Conservation (phyloP, 768 basidiomycete species). For the Rhodosporidiobolus sp. region DNA sequence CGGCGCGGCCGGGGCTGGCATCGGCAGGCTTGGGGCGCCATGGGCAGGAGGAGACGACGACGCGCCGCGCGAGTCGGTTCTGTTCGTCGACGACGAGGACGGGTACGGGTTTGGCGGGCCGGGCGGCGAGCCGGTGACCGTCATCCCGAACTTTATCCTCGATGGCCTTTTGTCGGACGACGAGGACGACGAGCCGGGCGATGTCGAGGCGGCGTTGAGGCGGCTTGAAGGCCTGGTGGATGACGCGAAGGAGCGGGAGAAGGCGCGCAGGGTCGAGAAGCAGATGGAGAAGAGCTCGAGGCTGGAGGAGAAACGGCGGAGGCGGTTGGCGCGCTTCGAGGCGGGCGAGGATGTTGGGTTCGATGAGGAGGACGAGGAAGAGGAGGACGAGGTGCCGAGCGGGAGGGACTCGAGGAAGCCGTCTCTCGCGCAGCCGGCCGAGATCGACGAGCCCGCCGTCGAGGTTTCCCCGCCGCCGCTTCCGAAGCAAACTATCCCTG, state of each 20-base stretch:
- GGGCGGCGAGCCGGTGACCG: background rate
- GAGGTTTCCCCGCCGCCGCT: too few relatives aligned
- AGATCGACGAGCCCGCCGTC: too few relatives aligned
- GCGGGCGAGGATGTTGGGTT: background rate
- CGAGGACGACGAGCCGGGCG: slow-evolving; percentile 63
- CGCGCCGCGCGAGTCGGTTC: slow-evolving; percentile 23
- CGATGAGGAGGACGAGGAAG: background rate
- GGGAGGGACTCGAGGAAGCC: background rate
- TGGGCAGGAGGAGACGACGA: background rate
- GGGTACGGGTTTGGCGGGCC: slow-evolving; percentile 6
- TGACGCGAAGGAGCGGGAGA: slow-evolving; percentile 56
- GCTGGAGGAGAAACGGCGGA: slow-evolving; percentile 5
- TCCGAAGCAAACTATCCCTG: too few relatives aligned
- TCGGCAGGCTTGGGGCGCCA: background rate
- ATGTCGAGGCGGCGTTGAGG: slow-evolving; percentile 74
- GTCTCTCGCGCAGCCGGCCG: background rate
- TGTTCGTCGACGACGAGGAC: slow-evolving; percentile 36
- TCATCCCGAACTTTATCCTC: slow-evolving; percentile 59
- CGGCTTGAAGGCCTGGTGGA: slow-evolving; percentile 84
- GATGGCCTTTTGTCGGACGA: slow-evolving; percentile 54
- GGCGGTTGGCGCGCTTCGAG: background rate
- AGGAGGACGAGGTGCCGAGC: background rate
- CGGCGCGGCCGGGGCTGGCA: background rate
- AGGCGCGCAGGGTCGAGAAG: slow-evolving; percentile 37
- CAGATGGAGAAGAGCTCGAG: slow-evolving; percentile 40